Percentiles rank a stretch among this genome's conserved stretches.
Evolutionary conservation across 2,329 filamentous ascomycete genomes (phyloP).

Genomic region (Colletotrichum eleusines): DNA sequence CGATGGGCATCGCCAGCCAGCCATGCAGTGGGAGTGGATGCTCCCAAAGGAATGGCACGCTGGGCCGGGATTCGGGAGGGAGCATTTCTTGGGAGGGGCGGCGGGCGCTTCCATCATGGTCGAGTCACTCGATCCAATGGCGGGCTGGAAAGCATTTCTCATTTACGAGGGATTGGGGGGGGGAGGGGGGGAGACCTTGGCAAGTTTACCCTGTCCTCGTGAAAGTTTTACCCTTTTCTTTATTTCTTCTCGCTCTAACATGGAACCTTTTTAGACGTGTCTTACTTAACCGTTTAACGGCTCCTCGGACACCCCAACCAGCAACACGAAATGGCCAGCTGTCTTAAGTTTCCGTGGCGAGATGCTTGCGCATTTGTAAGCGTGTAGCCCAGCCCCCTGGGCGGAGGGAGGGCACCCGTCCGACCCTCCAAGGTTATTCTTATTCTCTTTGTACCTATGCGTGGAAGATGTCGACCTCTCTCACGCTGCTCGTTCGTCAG

Average conservation of each 20-base stretch:
- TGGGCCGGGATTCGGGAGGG: slow-evolving; percentile 26
- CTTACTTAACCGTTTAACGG: not conserved
- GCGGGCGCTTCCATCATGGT: not conserved
- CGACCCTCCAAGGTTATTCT: not conserved
- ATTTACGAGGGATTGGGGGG: not conserved
- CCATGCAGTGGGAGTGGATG: slow-evolving; percentile 17
- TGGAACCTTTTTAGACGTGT: not conserved
- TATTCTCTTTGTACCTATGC: not conserved
- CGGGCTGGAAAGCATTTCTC: not conserved
- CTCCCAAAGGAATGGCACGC: slow-evolving; percentile 41
- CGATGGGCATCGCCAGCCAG: slow-evolving; percentile 14
- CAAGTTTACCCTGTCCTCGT: not conserved
- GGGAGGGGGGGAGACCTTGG: not conserved
- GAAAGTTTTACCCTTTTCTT: not conserved
- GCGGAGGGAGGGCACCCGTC: not conserved
- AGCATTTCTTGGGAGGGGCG: slow-evolving; percentile 7
- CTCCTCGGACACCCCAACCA: not conserved
- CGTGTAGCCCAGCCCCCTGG: not conserved
- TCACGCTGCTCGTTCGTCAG: slow-evolving; percentile 13
- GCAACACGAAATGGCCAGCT: not conserved
- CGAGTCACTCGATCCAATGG: not conserved
- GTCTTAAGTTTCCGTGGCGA: not conserved
- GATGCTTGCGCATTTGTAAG: slow-evolving; percentile 2
- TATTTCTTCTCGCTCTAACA: not conserved
- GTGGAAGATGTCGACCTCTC: not conserved